Percentiles rank a stretch among this genome's conserved stretches.
phyloP scores from a whole-genome alignment of 768 basidiomycete genomes.

The Coprinellus aureogranulatus region DNA sequence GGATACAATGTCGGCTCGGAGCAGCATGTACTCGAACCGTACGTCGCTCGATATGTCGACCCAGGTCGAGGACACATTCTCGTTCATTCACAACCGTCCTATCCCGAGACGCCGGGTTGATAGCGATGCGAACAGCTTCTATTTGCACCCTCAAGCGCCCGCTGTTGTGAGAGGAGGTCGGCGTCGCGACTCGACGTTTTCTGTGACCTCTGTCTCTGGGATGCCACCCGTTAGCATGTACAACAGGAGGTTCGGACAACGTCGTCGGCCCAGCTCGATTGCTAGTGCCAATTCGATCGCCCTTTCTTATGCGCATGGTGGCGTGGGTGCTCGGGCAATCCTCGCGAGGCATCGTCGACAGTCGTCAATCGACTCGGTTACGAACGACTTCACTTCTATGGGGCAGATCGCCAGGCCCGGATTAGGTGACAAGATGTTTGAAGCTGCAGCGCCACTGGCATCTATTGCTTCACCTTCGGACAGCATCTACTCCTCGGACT shows the following conservation, averaged over 20 bases:
- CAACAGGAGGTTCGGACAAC: slow-evolving; percentile 57
- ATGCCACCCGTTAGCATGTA: slow-evolving; percentile 71
- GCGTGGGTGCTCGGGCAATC: slow-evolving; percentile 51
- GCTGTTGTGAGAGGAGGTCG: slow-evolving; percentile 60
- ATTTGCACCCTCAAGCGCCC: slow-evolving; percentile 57
- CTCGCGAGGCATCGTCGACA: slow-evolving; percentile 62
- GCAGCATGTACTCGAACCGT: neutral
- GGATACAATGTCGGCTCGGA: neutral
- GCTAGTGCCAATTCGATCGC: slow-evolving; percentile 58
- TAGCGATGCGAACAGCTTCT: slow-evolving; percentile 77
- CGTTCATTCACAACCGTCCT: slow-evolving; percentile 45
- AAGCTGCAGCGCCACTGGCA: slow-evolving; percentile 54
- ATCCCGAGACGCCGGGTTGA: slow-evolving; percentile 53
- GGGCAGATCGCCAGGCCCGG: slow-evolving; percentile 63
- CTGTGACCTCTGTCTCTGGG: slow-evolving; percentile 39
- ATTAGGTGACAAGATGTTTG: slow-evolving; percentile 87
- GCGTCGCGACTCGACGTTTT: slow-evolving; percentile 62
- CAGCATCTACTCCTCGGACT: slow-evolving; percentile 11
- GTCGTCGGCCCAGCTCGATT: slow-evolving; percentile 39
- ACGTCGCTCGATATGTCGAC: slow-evolving; percentile 37
- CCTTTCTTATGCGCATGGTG: slow-evolving; percentile 55
- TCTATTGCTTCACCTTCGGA: slow-evolving; percentile 60
- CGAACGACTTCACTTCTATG: slow-evolving; percentile 59
- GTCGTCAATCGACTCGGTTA: slow-evolving; percentile 59
- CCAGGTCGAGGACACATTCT: slow-evolving; percentile 73